A percentile compares a stretch with the other conserved stretches of the same genome.
These are phyloP conservation scores for Aspergillus pseudoglaucus DNA, from an alignment of 2,329 filamentous ascomycete species.

Conservation along the genomic window DNA sequence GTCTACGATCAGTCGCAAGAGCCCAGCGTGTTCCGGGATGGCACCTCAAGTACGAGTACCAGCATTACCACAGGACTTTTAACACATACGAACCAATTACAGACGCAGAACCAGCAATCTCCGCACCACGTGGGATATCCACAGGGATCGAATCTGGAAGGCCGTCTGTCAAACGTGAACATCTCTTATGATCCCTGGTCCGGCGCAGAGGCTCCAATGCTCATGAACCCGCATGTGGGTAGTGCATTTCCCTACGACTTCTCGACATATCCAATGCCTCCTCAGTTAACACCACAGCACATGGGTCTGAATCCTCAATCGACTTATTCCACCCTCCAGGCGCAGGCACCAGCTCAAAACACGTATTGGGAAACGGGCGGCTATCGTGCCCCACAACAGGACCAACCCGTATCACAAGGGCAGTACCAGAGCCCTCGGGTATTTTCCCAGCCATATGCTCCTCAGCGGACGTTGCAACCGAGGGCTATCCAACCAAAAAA, in stretches of 20 bases:
- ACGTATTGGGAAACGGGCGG: constrained; percentile 5
- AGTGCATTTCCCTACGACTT: constrained; percentile 17
- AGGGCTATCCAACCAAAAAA: constrained; percentile 27
- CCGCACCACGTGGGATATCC: constrained; percentile 5
- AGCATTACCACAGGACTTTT: constrained; percentile 4
- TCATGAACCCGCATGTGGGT: constrained; percentile 15
- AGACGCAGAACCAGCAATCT: constrained; percentile 8
- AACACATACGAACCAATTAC: constrained; percentile 9
- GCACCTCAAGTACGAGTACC: not conserved
- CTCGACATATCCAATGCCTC: constrained; percentile 15
- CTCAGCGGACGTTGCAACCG: constrained; percentile 17
- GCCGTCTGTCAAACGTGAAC: constrained; percentile 20
- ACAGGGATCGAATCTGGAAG: constrained; percentile 9
- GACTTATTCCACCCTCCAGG: constrained; percentile 7
- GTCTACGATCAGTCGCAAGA: not conserved
- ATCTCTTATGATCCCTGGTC: constrained; percentile 19
- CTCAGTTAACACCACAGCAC: constrained; percentile 5
- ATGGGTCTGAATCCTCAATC: constrained; percentile 4
- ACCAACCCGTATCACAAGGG: constrained; percentile 3
- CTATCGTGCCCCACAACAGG: not conserved
- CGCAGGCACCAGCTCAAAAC: constrained; percentile 2
- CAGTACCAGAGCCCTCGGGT: constrained; percentile 12
- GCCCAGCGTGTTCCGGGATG: not conserved
- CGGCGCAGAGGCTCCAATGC: constrained; percentile 10
- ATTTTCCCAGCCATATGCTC: constrained; percentile 8